Base-by-base conservation (phyloP, 106 monocot species). In the Posidonia australis region DNA sequence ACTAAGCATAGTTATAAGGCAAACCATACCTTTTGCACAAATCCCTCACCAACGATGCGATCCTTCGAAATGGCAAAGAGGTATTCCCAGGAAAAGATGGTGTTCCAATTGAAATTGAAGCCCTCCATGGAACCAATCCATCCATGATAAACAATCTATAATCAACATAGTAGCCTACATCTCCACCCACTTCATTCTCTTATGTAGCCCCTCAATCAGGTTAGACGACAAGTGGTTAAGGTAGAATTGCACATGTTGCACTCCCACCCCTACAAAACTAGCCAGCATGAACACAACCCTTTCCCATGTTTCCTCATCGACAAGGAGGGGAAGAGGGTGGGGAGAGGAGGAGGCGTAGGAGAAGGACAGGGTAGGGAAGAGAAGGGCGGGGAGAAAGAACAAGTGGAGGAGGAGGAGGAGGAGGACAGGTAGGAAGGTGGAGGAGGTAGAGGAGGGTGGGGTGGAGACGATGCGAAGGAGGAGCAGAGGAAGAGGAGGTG, bases 41-140 rank as follows among this genome's bases (percentile, higher is more conserved):
- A 21, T 82, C 79, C 42, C 19, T 73, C 27, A 79, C 86, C 14
- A 79, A 3, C 0, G 82, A 79, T 10, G 86, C 51, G 51, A 86
- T 51, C 22, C 6, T 74, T n/a, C 82, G 49, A 12, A 59, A 24
- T 82, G 79, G 71, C 77, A 67, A 36, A 77, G 67, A 3, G 82
- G 86, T 25, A 86, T 47, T 13, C 82, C 62, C 5, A 79, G 86
- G 67, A 86, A 86, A 71, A 82, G 41, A 56, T 82, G 82, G 64
- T 82, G 86, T 64, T 86, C 86, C 17, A 79, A 58, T 71, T 86
- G 82, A 54, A 86, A 86, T 67, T 86, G 82, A 21, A 86, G 49
- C 2, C 84, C 89, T 1, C 84, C 89, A 32, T 82, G 82, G 72
- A 84, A 82, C 82, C 84, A 89, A 64, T 89, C 89, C 84, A 87